Conservation (phyloP, 441 rosid species). For the Breynia disticha region DNA sequence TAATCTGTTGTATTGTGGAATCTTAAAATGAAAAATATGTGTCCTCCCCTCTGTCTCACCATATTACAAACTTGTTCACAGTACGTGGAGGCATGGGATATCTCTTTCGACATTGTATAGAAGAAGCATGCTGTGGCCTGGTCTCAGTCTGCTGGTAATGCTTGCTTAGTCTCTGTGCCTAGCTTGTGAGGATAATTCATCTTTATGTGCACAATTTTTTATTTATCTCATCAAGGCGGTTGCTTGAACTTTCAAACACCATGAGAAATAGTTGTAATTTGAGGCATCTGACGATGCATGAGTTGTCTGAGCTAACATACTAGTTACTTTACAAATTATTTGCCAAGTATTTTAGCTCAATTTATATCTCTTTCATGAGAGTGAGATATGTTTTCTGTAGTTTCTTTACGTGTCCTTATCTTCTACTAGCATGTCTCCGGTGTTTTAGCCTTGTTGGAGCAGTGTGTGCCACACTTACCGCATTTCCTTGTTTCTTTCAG, state of each 20-base stretch:
- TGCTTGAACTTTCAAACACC: neutral
- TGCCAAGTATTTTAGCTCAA: neutral
- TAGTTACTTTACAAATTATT: neutral
- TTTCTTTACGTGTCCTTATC: neutral
- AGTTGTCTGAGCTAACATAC: neutral
- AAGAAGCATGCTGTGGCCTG: slow-evolving; percentile 93
- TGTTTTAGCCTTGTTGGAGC: neutral
- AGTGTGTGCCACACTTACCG: slow-evolving; percentile 5
- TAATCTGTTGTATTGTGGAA: neutral
- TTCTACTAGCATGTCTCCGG: neutral
- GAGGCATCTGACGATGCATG: neutral
- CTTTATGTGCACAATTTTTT: neutral
- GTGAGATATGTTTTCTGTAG: neutral
- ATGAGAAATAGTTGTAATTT: no score
- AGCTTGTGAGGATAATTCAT: neutral
- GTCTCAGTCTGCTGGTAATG: slow-evolving; percentile 75
- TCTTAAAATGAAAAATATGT: neutral
- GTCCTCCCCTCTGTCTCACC: slow-evolving; percentile 3
- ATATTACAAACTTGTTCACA: slow-evolving; percentile 12
- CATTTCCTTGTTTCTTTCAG: slow-evolving; percentile 26
- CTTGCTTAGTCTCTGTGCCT: slow-evolving; percentile 1
- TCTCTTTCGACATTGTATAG: slow-evolving; percentile 84
- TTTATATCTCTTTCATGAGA: neutral
- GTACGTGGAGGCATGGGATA: slow-evolving; percentile 98
- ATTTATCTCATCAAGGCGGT: neutral